phyloP scores from a whole-genome alignment of 108 stramenopile species.

The Cyclotella sp. region DNA sequence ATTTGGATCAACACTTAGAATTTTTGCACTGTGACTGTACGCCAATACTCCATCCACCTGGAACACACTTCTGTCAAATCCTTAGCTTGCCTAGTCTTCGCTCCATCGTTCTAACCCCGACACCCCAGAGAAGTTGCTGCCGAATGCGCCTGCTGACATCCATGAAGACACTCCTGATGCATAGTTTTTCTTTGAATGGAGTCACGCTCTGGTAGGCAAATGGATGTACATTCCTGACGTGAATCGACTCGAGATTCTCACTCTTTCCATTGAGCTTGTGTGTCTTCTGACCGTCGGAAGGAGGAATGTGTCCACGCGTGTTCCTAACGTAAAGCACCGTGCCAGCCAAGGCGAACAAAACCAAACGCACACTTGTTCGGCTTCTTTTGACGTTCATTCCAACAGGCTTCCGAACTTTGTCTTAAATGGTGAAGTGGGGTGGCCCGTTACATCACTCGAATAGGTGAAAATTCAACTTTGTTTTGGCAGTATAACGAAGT shows the following conservation, averaged over 20 bases:
- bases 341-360: slow-evolving; percentile 11
- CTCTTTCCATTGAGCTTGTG: slow-evolving; percentile 34
- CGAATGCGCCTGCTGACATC: slow-evolving; percentile 47
- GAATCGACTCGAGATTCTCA: slow-evolving; percentile 49
- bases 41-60: slow-evolving; percentile 46
- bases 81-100: not conserved
- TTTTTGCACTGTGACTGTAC: slow-evolving; percentile 43
- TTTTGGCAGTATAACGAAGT: not conserved
- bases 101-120: slow-evolving; percentile 20
- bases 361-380: slow-evolving; percentile 1
- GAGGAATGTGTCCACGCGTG: not conserved
- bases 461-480: not conserved
- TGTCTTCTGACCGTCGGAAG: slow-evolving; percentile 4
- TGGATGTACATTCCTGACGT: slow-evolving; percentile 38
- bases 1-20: slow-evolving; percentile 44
- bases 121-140: slow-evolving; percentile 44
- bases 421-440: not conserved
- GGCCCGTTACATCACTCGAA: not conserved
- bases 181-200: slow-evolving; percentile 54
- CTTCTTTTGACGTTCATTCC: slow-evolving; percentile 49
- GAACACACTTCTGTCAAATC: slow-evolving; percentile 32
- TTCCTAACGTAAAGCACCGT: slow-evolving; percentile 9
- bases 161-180: slow-evolving; percentile 49
- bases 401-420: slow-evolving; percentile 37
- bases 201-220: slow-evolving; percentile 47